Evolutionary conservation across 179 eudicot genomes (phyloP).

Genomic region (Patellifolia procumbens): DNA sequence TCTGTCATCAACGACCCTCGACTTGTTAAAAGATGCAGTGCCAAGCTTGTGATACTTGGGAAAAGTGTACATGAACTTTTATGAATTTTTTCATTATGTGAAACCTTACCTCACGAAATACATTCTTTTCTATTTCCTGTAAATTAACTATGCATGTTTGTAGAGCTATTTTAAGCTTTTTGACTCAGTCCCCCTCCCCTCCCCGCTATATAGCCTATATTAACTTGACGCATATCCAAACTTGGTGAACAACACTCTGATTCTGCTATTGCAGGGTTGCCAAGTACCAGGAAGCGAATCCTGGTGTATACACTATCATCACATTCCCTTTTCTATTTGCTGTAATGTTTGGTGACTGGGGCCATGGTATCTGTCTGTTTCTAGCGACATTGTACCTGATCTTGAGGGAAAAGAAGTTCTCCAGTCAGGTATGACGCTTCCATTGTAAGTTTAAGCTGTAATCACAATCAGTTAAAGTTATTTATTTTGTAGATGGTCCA

Average conservation of each 20-base stretch:
- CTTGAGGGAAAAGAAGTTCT: constrained; percentile 57
- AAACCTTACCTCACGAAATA: too few relatives aligned
- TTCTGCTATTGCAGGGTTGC: constrained; percentile 61
- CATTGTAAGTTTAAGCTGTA: neutral
- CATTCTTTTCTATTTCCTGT: neutral
- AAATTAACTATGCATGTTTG: neutral
- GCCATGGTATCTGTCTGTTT: constrained; percentile 75
- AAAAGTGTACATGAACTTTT: neutral
- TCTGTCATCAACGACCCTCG: constrained; percentile 5
- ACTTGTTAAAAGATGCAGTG: neutral
- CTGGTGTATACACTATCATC: constrained; percentile 67
- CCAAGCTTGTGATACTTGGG: neutral
- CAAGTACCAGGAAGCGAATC: constrained; percentile 83
- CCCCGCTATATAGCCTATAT: too few relatives aligned
- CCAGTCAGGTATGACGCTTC: constrained; percentile 58
- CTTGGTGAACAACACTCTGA: neutral
- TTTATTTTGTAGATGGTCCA: neutral
- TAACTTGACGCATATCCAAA: neutral
- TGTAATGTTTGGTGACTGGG: constrained; percentile 92
- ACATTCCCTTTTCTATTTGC: constrained; percentile 86
- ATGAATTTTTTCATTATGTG: neutral
- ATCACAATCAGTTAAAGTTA: neutral
- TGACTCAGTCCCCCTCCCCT: too few relatives aligned
- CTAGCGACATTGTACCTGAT: constrained; percentile 65
- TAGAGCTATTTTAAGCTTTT: neutral